These are phyloP conservation scores for Rhinocladiella similis DNA, from an alignment of 2,329 filamentous ascomycete species.

Conservation along the genomic window DNA sequence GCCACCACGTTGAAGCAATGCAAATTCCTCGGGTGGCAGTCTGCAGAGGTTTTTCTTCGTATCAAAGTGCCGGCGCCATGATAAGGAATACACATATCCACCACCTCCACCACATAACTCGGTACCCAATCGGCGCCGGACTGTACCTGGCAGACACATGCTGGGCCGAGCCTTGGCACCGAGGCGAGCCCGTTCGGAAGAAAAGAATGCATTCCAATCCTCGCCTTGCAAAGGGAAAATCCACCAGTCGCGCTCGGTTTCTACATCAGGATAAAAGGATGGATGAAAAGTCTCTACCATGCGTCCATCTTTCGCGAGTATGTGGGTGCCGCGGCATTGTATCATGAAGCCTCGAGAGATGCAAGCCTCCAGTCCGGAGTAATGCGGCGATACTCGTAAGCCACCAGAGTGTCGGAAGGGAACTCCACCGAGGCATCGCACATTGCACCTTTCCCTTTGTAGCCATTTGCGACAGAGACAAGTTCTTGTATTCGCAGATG, in stretches of 20 bases:
- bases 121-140: slow-evolving; percentile 11
- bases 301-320: not conserved
- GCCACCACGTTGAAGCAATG: not conserved
- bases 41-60: not conserved
- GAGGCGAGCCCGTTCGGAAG: not conserved
- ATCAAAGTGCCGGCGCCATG: slow-evolving; percentile 15
- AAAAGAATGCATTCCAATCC: not conserved
- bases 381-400: not conserved
- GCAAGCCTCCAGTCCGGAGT: too few species aligned
- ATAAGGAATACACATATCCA: slow-evolving; percentile 17
- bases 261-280: not conserved
- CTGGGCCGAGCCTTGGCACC: slow-evolving; percentile 3
- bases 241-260: not conserved
- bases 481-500: not conserved
- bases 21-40: not conserved
- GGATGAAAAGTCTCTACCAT: not conserved
- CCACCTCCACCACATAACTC: slow-evolving; percentile 17
- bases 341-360: not conserved
- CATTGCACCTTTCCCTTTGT: slow-evolving; percentile 3
- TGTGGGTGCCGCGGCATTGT: not conserved
- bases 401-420: not conserved
- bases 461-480: slow-evolving; percentile 7
- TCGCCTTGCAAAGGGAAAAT: not conserved
- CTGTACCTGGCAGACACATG: slow-evolving; percentile 10
- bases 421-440: not conserved